Evolutionary conservation across 2,329 filamentous ascomycete genomes (phyloP), one percentile per base, ranked within the genome.

Genomic region (Dactylellina sp.): DNA sequence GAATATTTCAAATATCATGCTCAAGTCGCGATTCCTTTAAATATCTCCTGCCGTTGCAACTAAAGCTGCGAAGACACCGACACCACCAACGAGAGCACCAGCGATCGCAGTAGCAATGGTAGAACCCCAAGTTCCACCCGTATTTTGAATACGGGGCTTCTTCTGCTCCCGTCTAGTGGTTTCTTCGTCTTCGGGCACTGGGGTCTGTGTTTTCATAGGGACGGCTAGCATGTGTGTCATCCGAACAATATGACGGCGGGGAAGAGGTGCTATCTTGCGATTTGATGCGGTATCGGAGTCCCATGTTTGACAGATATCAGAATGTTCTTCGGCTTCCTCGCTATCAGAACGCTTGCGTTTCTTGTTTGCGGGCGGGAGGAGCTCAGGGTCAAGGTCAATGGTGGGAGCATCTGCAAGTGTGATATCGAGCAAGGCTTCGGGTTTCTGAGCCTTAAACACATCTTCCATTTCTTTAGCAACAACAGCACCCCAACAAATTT

Each of bases 11-110:
- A 12, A 24, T 32, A 44, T 18, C 25, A 35, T n/a, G 47, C 49
- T 20, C 20, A 37, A 57, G 20, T 39, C 2, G 6, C 35, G 18
- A 18, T 44, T n/a, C 39, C 7, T 28, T 66, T 42, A 75, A 1
- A 71, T 56, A 42, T 81, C 79, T 7, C 80, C 80, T 53, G 81
- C 81, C 44, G 80, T 81, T 50, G 80, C 80, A 56, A 82, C 80
- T 57, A 82, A 76, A 46, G 79, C 76, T 11, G 80, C 79, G 72
- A 82, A 82, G 25, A 82, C 76, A 20, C 80, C 79, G 37, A 79
- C 76, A 75, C 77, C 79, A 40, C 80, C 80, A 62, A 79, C 78
- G 62, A 80, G 79, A 12, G 79, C 79, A 32, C 80, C 81, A 60
- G 80, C 81, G 28, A 82, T 76, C 52, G 81, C 80, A 61, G 78